These are phyloP conservation scores for Sarocladiaceae sp. DNA, from an alignment of 2,329 filamentous ascomycete species.

Conservation along the genomic window DNA sequence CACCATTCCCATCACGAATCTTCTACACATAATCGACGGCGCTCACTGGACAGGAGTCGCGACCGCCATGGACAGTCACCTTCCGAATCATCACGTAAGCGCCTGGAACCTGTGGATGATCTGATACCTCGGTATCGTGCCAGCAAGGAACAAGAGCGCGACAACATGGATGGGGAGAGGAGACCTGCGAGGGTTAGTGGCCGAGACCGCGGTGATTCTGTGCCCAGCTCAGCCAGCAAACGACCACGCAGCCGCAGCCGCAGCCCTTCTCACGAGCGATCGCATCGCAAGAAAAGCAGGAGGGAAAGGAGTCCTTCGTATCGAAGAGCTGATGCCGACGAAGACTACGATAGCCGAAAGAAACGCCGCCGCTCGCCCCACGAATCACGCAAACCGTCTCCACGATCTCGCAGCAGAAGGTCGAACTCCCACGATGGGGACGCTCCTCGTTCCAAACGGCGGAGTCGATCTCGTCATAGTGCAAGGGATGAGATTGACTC, in stretches of 20 bases:
- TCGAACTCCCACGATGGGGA: constrained; percentile 14
- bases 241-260: constrained; percentile 36
- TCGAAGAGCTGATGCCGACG: constrained; percentile 30
- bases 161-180: constrained; percentile 23
- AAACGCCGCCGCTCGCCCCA: constrained; percentile 26
- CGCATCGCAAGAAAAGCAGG: constrained; percentile 34
- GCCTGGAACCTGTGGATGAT: constrained; percentile 24
- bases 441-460: not conserved
- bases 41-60: constrained; percentile 32
- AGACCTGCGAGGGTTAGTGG: constrained; percentile 13
- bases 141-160: constrained; percentile 22
- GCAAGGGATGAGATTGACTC: not conserved
- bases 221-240: constrained; percentile 28
- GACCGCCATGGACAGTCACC: constrained; percentile 22
- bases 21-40: constrained; percentile 28
- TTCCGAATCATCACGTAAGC: constrained; percentile 18
- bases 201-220: constrained; percentile 24
- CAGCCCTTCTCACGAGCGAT: constrained; percentile 30
- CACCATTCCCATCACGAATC: constrained; percentile 17
- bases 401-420: constrained; percentile 22
- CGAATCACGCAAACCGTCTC: constrained; percentile 24
- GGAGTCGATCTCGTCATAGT: not conserved
- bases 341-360: constrained; percentile 25
- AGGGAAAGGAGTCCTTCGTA: constrained; percentile 28
- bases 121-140: constrained; percentile 32